Evolutionary conservation across 208 protist genomes (phyloP), one percentile per base, ranked within the genome.

Genomic region (Naegleria gruberi): DNA sequence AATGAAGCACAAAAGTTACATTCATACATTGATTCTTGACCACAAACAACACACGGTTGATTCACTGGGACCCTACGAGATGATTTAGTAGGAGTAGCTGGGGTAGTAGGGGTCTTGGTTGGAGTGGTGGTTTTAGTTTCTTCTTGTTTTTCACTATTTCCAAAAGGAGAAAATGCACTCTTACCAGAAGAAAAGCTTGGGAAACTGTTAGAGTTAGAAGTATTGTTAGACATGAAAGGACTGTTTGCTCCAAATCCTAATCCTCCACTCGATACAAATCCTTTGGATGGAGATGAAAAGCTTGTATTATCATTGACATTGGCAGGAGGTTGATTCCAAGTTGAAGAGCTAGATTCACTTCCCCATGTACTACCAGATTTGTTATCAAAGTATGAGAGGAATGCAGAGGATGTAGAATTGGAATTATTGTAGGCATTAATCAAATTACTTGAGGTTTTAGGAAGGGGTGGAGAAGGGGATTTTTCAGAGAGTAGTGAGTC

Each of bases 31-130:
- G 23, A 40, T 84, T 84, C 81, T 84, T 45, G 34, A 26, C 81
- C 81, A 84, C 81, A 84, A 17, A 84, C 81, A 19, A 84, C 8
- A 84, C 81, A 84, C 5, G 81, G 81, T 84, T 84, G 81, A 84
- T 84, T 84, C 40, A 84, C 81, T 7, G 42, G 34, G 17, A 23
- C 44, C n/a, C 42, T 84, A 17, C 74, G 19, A 41, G 51, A 65
- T 30, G 51, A 1, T 77, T 77, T 19, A 30, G 26, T 77, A 7
- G 65, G 19, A n/a, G 55, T 74, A n/a, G 19, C 23, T 77, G 65
- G 6, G 34, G 65, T 37, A 77, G 65, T 17, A 84, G 42, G 30
- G 17, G 40, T 43, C 23, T 17, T 84, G 8, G 34, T 30, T 45
- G 15, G 30, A 44, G 81, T 17, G 8, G 81, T 34, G 0, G 81